Evolutionary conservation across 1,139 yeast species (phyloP).

Genomic region (Magnusiomyces starmeri): DNA sequence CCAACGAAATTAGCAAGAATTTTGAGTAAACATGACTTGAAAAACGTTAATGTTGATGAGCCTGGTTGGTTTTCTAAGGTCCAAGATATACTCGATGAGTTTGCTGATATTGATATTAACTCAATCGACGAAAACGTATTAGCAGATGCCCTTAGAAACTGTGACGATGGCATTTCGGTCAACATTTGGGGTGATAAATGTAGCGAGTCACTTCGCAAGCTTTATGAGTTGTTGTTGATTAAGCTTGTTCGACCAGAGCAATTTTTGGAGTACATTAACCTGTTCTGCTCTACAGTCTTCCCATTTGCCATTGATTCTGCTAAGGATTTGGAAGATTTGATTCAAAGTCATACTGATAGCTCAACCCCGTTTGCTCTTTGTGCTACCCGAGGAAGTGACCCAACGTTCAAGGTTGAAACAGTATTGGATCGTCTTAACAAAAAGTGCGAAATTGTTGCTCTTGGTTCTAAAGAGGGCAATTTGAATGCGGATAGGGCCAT

Average conservation of each 20-base stretch:
- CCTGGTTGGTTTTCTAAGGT: conserved; percentile 14
- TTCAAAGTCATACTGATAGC: conserved; percentile 20
- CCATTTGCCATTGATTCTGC: background rate
- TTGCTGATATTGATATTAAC: conserved; percentile 9
- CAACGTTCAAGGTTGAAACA: conserved; percentile 48
- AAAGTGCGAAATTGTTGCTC: conserved; percentile 45
- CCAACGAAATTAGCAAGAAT: conserved; percentile 12
- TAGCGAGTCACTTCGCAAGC: conserved; percentile 18
- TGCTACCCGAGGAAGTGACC: conserved; percentile 60
- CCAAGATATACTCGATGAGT: conserved; percentile 13
- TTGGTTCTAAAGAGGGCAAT: conserved; percentile 71
- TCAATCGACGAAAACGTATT: conserved; percentile 75
- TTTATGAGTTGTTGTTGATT: conserved; percentile 20
- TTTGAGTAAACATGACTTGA: conserved; percentile 10
- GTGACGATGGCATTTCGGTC: conserved; percentile 11
- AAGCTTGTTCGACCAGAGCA: conserved; percentile 23
- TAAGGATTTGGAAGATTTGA: conserved; percentile 16
- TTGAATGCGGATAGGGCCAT: conserved; percentile 51
- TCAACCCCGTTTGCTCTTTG: conserved; percentile 46
- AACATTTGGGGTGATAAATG: conserved; percentile 15
- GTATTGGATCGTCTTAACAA: conserved; percentile 34
- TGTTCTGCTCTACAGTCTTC: conserved; percentile 13
- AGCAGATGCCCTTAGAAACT: conserved; percentile 65
- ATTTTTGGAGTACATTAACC: conserved; percentile 19
- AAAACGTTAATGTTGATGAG: conserved; percentile 6